phyloP scores from a whole-genome alignment of 2,329 filamentous ascomycete species.

The Fusarium oligoseptatum region DNA sequence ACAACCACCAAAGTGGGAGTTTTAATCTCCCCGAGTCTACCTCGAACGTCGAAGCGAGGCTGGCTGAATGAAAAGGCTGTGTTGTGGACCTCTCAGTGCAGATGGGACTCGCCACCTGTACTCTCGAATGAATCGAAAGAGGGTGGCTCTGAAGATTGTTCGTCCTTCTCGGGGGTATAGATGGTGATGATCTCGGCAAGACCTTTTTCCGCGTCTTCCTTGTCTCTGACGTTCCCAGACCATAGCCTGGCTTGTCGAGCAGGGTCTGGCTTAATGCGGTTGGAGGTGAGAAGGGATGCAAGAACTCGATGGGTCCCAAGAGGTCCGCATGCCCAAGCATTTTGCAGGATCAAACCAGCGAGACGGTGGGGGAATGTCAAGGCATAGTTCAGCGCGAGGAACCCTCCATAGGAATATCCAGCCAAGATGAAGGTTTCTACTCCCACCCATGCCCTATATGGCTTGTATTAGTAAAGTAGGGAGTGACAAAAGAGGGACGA shows the following conservation, averaged over 20 bases:
- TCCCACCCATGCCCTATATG: neutral
- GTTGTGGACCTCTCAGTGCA: slow-evolving; percentile 23
- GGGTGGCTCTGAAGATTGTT: neutral
- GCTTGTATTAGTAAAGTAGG: neutral
- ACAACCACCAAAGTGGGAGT: slow-evolving; percentile 9
- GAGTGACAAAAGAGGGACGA: too few relatives aligned
- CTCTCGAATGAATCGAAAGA: neutral
- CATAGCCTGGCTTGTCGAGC: slow-evolving; percentile 14
- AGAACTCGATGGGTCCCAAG: slow-evolving; percentile 4
- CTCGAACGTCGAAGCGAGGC: slow-evolving; percentile 15
- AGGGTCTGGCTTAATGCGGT: slow-evolving; percentile 5
- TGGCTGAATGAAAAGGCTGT: slow-evolving; percentile 13
- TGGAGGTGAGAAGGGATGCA: neutral
- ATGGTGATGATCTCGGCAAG: slow-evolving; percentile 15
- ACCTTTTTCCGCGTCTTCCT: neutral
- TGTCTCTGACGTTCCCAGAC: neutral
- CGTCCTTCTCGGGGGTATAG: neutral
- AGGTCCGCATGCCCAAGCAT: slow-evolving; percentile 10
- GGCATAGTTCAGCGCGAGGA: slow-evolving; percentile 13
- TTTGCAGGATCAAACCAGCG: neutral
- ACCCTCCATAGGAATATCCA: slow-evolving; percentile 16
- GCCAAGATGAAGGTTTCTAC: slow-evolving; percentile 18
- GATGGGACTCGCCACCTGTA: neutral
- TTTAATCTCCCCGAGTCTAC: neutral
- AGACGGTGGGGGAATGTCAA: slow-evolving; percentile 2